These are phyloP conservation scores for Penicillium flavigenum DNA, from an alignment of 495 filamentous ascomycete species.

Conservation along the genomic window DNA sequence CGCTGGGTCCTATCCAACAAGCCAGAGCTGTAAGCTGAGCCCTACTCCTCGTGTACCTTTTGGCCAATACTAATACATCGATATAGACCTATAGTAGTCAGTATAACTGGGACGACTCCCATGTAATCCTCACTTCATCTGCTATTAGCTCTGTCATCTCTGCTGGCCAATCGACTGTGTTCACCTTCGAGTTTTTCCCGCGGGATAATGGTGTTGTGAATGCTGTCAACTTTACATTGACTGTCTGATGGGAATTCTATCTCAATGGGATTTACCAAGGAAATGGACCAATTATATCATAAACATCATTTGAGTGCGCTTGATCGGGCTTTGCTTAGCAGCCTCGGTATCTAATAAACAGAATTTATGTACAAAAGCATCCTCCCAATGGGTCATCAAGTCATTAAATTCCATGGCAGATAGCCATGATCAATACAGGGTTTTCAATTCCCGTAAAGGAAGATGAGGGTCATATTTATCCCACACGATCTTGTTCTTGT, in stretches of 20 bases:
- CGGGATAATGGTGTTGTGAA: slow-evolving; percentile 40
- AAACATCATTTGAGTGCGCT: not conserved
- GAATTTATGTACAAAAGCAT: slow-evolving; percentile 5
- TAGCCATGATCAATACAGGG: slow-evolving; percentile 32
- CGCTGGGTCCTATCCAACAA: slow-evolving; percentile 54
- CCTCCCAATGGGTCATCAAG: not conserved
- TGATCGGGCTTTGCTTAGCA: not conserved
- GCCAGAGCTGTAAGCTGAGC: slow-evolving; percentile 40
- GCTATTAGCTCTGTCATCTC: slow-evolving; percentile 48
- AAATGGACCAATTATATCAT: not conserved
- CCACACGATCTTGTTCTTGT: slow-evolving; percentile 61
- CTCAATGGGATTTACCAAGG: not conserved
- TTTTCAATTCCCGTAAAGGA: slow-evolving; percentile 42
- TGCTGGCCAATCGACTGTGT: slow-evolving; percentile 43
- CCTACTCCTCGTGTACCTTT: not conserved
- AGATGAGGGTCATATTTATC: slow-evolving; percentile 47
- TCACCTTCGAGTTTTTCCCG: slow-evolving; percentile 56
- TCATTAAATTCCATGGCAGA: not conserved
- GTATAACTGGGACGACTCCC: slow-evolving; percentile 48
- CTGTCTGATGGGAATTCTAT: slow-evolving; percentile 26
- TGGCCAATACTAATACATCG: not conserved
- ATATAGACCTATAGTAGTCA: slow-evolving; percentile 48
- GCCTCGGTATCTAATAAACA: not conserved
- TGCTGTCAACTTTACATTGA: slow-evolving; percentile 48
- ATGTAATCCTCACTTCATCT: slow-evolving; percentile 44